Evolutionary conservation across 192 early-diverging fungal genomes (phyloP).

Genomic region (Umbelopsis vinacea): DNA sequence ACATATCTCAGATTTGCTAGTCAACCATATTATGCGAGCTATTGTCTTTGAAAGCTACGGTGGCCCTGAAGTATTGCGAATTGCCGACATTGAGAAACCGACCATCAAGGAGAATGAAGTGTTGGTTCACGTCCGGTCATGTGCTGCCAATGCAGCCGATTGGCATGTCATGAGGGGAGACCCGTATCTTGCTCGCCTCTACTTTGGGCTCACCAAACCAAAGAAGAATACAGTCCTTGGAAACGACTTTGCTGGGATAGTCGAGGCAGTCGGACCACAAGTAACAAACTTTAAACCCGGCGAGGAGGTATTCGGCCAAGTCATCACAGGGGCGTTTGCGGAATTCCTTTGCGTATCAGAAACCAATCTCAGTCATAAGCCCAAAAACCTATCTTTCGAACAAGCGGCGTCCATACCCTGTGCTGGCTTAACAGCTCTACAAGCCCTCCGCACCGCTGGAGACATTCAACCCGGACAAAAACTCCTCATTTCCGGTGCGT

Average conservation of each 20-base stretch:
- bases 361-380: conserved; percentile 18
- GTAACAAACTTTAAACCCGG: conserved; percentile 28
- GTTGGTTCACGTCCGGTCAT: not conserved
- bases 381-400: conserved; percentile 24
- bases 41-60: not conserved
- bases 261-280: conserved; percentile 14
- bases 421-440: conserved; percentile 27
- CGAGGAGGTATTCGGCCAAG: conserved; percentile 31
- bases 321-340: conserved; percentile 24
- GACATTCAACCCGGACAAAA: conserved; percentile 20
- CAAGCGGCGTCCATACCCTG: conserved; percentile 28
- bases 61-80: not conserved
- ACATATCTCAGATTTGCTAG: too few relatives aligned
- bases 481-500: conserved; percentile 53
- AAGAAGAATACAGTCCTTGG: conserved; percentile 17
- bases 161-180: not conserved
- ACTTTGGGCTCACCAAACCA: not conserved
- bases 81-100: not conserved
- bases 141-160: not conserved
- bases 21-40: not conserved
- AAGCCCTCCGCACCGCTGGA: conserved; percentile 16
- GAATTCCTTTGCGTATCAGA: conserved; percentile 23
- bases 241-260: conserved; percentile 26
- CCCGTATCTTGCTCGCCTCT: not conserved
- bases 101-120: not conserved